phyloP scores from a whole-genome alignment of 495 filamentous ascomycete genomes.

The Xylaria palmicola region DNA sequence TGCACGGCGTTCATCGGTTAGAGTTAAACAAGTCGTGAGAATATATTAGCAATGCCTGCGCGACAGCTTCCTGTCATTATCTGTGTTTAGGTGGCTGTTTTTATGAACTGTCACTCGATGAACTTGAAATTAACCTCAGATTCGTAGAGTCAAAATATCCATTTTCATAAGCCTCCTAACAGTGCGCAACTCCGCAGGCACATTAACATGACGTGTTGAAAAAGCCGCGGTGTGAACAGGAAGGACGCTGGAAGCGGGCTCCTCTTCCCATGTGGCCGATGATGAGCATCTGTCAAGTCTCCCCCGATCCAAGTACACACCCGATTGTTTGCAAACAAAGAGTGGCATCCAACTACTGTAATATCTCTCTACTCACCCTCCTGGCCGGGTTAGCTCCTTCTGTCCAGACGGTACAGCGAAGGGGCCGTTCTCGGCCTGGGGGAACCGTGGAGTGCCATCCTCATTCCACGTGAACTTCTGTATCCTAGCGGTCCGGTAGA shows the following conservation, averaged over 20 bases:
- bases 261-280: too few species aligned
- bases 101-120: too few species aligned
- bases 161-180: too few species aligned
- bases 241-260: too few species aligned
- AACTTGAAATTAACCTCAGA: too few species aligned
- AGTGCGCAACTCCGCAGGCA: too few species aligned
- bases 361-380: neutral
- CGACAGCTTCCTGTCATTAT: neutral
- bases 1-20: neutral
- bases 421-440: conserved; percentile 31
- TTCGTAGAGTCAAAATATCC: too few species aligned
- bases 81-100: neutral
- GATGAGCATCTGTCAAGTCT: too few species aligned
- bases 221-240: too few species aligned
- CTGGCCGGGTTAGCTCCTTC: conserved; percentile 10
- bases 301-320: too few species aligned
- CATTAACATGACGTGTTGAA: too few species aligned
- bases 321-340: neutral
- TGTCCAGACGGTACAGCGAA: conserved; percentile 28
- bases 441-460: conserved; percentile 30
- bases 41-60: too few species aligned
- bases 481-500: conserved; percentile 28
- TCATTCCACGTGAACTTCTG: conserved; percentile 32
- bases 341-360: neutral
- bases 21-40: neutral